Conservation (phyloP, 1,284 basidiomycete species). For the Testicularia cyperi region DNA sequence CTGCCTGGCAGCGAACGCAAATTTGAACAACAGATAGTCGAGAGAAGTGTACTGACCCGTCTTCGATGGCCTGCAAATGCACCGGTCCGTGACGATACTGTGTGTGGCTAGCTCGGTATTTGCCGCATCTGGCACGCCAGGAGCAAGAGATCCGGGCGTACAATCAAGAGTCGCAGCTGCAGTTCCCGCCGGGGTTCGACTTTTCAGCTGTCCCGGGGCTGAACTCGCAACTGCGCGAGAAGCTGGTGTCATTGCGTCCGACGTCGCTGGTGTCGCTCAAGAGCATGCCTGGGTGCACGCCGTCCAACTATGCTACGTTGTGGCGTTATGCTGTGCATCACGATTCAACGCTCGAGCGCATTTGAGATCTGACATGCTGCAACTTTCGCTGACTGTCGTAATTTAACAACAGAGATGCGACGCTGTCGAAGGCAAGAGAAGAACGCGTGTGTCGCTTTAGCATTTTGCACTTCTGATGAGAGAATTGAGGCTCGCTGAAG, state of each 20-base stretch:
- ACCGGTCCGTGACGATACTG: background rate
- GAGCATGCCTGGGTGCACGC: conserved; percentile 44
- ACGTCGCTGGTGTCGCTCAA: conserved; percentile 65
- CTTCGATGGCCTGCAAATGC: too few species aligned
- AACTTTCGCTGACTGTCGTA: too few species aligned
- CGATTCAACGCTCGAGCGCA: background rate
- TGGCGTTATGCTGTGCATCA: conserved; percentile 35
- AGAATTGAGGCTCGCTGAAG: too few species aligned
- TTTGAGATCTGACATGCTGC: too few species aligned
- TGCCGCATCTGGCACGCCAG: conserved; percentile 69
- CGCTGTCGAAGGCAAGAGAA: conserved; percentile 37
- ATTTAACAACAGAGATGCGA: too few species aligned
- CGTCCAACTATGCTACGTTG: conserved; percentile 42
- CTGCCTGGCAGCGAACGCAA: background rate
- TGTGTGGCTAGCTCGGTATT: conserved; percentile 20
- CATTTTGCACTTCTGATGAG: too few species aligned
- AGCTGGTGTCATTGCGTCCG: conserved; percentile 68
- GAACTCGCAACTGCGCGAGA: conserved; percentile 74
- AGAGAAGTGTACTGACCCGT: background rate
- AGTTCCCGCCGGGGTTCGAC: conserved; percentile 71
- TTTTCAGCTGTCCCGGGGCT: conserved; percentile 71
- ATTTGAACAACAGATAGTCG: background rate
- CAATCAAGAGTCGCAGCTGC: conserved; percentile 72
- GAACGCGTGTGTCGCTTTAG: too few species aligned
- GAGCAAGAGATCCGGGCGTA: conserved; percentile 75